phyloP scores from a whole-genome alignment of 2,329 filamentous ascomycete species.

The Alternaria dauci region DNA sequence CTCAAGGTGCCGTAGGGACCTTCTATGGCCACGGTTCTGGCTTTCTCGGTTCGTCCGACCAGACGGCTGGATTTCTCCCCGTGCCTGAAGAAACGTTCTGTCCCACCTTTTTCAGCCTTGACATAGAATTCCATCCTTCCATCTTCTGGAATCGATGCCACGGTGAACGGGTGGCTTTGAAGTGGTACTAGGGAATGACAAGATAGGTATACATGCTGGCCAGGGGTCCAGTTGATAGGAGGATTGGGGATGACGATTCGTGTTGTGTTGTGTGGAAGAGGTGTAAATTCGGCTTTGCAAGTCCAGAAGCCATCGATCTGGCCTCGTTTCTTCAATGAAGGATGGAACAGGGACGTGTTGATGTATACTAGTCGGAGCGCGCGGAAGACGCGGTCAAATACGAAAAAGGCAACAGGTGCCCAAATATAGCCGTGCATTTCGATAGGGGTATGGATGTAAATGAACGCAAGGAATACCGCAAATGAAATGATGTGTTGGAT shows the following conservation, averaged over 20 bases:
- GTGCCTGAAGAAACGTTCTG: conserved; percentile 60
- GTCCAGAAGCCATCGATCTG: conserved; percentile 44
- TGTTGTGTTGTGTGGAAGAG: conserved; percentile 64
- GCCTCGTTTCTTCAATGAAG: conserved; percentile 40
- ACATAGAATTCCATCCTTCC: conserved; percentile 65
- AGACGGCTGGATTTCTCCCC: conserved; percentile 54
- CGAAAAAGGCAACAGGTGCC: conserved; percentile 70
- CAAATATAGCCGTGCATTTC: conserved; percentile 70
- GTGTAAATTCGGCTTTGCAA: conserved; percentile 51
- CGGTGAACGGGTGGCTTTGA: conserved; percentile 71
- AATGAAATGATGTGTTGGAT: conserved; percentile 71
- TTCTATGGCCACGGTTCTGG: conserved; percentile 59
- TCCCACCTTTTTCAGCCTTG: conserved; percentile 63
- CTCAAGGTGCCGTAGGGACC: conserved; percentile 63
- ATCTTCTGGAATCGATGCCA: conserved; percentile 65
- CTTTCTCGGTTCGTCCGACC: conserved; percentile 19
- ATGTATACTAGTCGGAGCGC: conserved; percentile 47
- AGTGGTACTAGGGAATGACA: conserved; percentile 65
- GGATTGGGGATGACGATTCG: conserved; percentile 65
- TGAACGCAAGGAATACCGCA: conserved; percentile 67
- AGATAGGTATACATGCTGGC: conserved; percentile 70
- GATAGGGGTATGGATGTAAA: conserved; percentile 69
- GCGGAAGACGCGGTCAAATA: conserved; percentile 68
- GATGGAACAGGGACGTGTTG: conserved; percentile 53
- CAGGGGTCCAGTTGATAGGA: conserved; percentile 66